Evolutionary conservation across 2,329 filamentous ascomycete species (phyloP), one percentile per base, ranked within the genome.

Genomic region (Apiospora arundinis): DNA sequence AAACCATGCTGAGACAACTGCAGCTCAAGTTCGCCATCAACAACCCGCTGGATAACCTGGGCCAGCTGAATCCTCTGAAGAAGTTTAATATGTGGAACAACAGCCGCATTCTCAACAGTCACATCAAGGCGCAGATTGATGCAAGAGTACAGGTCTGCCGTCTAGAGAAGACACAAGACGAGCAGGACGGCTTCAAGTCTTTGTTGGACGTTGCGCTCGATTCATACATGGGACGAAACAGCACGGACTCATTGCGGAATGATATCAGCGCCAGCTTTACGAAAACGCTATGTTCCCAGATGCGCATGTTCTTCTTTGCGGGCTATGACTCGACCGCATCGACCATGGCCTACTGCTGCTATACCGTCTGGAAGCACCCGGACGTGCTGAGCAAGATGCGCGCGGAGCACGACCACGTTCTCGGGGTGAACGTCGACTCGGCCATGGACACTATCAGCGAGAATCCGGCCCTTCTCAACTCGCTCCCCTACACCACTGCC

Each of bases 401-500:
- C 18, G 83, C 88, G 0, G 78, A 80, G 70, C 75, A 76, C 44
- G 74, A 78, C 46, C 76, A 78, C 0, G 80, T 89, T 18, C 85
- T 89, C 67, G 84, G 86, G 11, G 71, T 81, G 0, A 81, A 84
- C 49, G 74, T 79, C 18, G 75, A 78, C 7, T 75, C 77, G 2
- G 80, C 81, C 0, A 81, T 81, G 42, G 74, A 76, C 0, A 76
- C 80, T 37, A 79, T 89, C n/a, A 76, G 79, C 32, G 72, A 80
- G 6, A 77, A 85, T 28, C 83, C 85, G 0, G 75, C 81, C 56
- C 79, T 85, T 6, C 80, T 90, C 69, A 87, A 86, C 76, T 78
- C 83, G 44, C 81, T 90, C 14, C 81, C 82, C 1, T 89, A 88
- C 75, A 88, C 86, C 2, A 79, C 78, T 6, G 87, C 86, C 45